Conservation (phyloP, 2,329 filamentous ascomycete genomes). For the Bertia moriformis region DNA sequence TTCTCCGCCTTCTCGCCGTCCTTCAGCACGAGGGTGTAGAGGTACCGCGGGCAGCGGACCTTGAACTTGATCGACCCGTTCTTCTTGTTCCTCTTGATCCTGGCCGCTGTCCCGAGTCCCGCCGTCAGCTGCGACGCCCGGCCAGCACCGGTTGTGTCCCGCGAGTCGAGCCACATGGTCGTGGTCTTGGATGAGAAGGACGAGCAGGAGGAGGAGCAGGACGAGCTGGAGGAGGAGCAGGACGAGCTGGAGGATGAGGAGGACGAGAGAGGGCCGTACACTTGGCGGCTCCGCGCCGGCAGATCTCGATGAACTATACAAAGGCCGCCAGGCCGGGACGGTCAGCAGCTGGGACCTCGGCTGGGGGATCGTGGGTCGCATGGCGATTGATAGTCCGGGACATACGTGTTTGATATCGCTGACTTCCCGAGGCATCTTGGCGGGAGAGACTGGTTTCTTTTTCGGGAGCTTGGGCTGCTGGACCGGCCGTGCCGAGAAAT, state of each 20-base stretch:
- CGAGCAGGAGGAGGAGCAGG: too few relatives aligned
- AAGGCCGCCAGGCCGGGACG: too few relatives aligned
- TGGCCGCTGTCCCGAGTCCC: slow-evolving; percentile 44
- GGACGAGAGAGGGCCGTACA: slow-evolving; percentile 70
- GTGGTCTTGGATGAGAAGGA: background rate
- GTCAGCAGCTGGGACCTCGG: slow-evolving; percentile 12
- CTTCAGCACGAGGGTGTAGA: slow-evolving; percentile 98
- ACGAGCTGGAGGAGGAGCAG: too few relatives aligned
- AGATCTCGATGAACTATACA: slow-evolving; percentile 96
- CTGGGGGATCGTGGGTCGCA: too few relatives aligned
- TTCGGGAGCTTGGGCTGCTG: slow-evolving; percentile 4
- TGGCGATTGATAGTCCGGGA: too few relatives aligned
- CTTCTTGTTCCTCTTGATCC: slow-evolving; percentile 93
- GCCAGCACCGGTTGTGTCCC: too few relatives aligned
- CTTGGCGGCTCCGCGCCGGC: slow-evolving; percentile 96
- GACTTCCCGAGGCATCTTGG: slow-evolving; percentile 96
- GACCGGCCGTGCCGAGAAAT: slow-evolving; percentile 7
- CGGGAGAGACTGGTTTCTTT: slow-evolving; percentile 17
- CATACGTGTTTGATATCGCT: slow-evolving; percentile 83
- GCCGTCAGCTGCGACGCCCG: slow-evolving; percentile 13
- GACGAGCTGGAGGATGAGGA: too few relatives aligned
- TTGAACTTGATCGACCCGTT: slow-evolving; percentile 98
- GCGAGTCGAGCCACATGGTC: background rate
- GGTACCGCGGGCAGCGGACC: slow-evolving; percentile 91
- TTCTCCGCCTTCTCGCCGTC: slow-evolving; percentile 99